A percentile compares a stretch with the other conserved stretches of the same genome.
Evolutionary conservation across 176 grass and related monocot genomes (phyloP).

Genomic region (Lolium perenne): DNA sequence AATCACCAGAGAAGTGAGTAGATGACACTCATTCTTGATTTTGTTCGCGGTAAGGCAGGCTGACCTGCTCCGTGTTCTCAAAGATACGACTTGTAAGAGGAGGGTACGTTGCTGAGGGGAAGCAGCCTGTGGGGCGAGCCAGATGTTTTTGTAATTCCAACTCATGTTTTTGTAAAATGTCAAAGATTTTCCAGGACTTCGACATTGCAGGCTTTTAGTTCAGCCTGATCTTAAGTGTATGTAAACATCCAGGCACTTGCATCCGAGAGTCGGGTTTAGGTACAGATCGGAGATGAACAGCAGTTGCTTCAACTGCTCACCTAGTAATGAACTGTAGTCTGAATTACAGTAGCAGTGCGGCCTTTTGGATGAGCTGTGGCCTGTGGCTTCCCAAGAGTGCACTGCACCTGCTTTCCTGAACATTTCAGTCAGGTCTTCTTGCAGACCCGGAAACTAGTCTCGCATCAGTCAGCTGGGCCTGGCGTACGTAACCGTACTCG

Average conservation of each 20-base stretch:
- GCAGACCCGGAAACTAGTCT: too few relatives aligned
- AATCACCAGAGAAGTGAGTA: slow-evolving; percentile 42
- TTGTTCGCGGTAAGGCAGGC: neutral
- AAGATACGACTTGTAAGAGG: neutral
- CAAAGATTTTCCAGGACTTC: neutral
- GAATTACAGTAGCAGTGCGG: too few relatives aligned
- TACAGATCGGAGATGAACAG: neutral
- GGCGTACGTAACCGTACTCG: neutral
- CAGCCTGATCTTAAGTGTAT: neutral
- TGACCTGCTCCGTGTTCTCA: neutral
- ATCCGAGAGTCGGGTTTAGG: neutral
- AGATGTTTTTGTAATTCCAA: neutral
- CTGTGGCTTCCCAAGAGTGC: too few relatives aligned
- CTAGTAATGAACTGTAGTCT: neutral
- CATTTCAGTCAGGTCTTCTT: neutral
- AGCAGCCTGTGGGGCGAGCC: neutral
- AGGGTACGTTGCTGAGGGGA: neutral
- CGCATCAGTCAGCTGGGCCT: neutral
- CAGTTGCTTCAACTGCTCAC: neutral
- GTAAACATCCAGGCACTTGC: neutral
- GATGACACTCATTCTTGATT: neutral
- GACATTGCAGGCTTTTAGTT: neutral
- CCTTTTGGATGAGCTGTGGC: too few relatives aligned
- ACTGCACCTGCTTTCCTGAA: neutral
- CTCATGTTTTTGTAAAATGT: neutral